phyloP scores from a whole-genome alignment of 2,329 filamentous ascomycete species.

The Cladophialophora bantiana region DNA sequence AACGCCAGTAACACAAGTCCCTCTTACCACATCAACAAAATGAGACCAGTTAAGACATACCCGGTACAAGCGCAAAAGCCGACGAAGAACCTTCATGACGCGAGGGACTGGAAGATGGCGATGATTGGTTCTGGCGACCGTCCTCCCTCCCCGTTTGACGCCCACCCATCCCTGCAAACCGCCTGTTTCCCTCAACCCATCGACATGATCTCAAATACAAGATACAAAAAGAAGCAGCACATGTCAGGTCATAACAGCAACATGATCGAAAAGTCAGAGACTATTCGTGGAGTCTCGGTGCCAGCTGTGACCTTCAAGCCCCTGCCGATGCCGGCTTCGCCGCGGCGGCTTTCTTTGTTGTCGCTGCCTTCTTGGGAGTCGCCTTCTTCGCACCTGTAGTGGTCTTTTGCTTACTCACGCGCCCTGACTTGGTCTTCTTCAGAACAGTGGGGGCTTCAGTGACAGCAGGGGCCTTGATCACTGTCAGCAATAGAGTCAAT shows the following conservation, averaged over 20 bases:
- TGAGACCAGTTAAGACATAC: conserved; percentile 2
- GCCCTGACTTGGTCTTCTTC: conserved; percentile 84
- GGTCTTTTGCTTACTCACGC: conserved; percentile 73
- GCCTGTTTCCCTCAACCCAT: conserved; percentile 16
- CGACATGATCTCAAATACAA: conserved; percentile 32
- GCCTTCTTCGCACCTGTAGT: conserved; percentile 57
- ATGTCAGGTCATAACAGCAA: conserved; percentile 38
- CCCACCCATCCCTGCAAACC: conserved; percentile 1
- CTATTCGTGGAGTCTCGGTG: conserved; percentile 31
- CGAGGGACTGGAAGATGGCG: conserved; percentile 3
- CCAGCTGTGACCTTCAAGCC: conserved; percentile 8
- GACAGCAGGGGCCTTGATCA: conserved; percentile 66
- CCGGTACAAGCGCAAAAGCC: background rate
- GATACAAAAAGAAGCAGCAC: conserved; percentile 34
- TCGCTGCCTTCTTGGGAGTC: conserved; percentile 54
- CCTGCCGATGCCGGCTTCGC: conserved; percentile 50
- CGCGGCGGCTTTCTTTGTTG: conserved; percentile 53
- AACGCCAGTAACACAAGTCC: conserved; percentile 1
- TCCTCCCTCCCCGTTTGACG: background rate
- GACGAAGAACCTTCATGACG: conserved; percentile 6
- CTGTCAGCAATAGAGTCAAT: conserved; percentile 37
- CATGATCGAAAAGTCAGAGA: conserved; percentile 14
- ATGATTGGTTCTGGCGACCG: conserved; percentile 1
- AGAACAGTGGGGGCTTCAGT: conserved; percentile 74
- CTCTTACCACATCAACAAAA: conserved; percentile 3